Evolutionary conservation across 805 yeast species (phyloP), one percentile per base, ranked within the genome.

Genomic region (Maudiozyma bulderi): DNA sequence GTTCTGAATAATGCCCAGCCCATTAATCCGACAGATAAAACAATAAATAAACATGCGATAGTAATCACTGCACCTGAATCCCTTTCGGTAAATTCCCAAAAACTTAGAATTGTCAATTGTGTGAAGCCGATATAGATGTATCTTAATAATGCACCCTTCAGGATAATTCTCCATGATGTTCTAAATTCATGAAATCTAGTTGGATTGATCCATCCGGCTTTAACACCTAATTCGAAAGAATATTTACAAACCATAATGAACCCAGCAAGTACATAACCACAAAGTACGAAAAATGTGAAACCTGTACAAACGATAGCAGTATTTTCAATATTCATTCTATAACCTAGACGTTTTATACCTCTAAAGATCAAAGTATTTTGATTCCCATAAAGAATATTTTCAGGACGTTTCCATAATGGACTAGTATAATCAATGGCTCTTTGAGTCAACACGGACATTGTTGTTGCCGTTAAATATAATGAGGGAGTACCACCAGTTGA

Each of bases 1-100:
- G 89, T 84, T 68, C 84, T 80, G 67, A 69, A 84, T 47, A 79
- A 74, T 20, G 88, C 75, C 80, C 82, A 83, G 1, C 72, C 68
- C 71, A 87, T 70, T 37, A 86, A 71, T 2, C 79, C 77, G 6
- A 82, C 52, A 1, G 86, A 73, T 49, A 84, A 68, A 1, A 87
- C 44, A 40, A 90, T 69, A 65, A 86, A 81, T 45, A 90, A 68
- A 37, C 78, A 82, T 2, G 95, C 91, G 51, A 87, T 68, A 5
- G 87, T 89, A 50, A 90, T 79, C 32, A 90, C 88, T 0, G 96
- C 96, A 1, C 95, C 84, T 0, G 96, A 88, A 60, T 90, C 96
- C 47, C 76, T 70, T 58, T 75, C 75, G 7, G 84, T 78, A 65
- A 88, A 89, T 70, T 90, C 96, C 93, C 95, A 90, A 48, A 89